phyloP scores from a whole-genome alignment of 148 eudicot species.

The Fallopia convolvulus region DNA sequence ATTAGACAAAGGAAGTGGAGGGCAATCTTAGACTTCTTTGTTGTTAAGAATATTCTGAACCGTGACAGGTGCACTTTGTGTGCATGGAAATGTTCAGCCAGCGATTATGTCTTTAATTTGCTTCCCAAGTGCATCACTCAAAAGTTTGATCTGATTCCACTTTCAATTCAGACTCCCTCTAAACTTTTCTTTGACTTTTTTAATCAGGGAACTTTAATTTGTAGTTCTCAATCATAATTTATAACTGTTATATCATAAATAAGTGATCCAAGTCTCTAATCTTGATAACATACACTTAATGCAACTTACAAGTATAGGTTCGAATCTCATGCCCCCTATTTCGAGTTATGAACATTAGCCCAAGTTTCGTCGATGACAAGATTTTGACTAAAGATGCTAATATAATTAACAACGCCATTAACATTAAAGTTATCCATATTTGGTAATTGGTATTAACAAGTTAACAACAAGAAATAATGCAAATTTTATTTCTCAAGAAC shows the following conservation, averaged over 20 bases:
- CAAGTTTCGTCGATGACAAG: no score
- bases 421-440: no score
- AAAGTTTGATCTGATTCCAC: conserved; percentile 2
- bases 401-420: no score
- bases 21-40: neutral
- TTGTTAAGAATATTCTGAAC: neutral
- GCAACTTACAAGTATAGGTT: neutral
- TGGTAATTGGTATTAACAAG: no score
- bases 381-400: no score
- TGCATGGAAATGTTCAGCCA: neutral
- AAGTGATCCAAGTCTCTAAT: neutral
- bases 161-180: neutral
- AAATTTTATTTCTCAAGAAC: no score
- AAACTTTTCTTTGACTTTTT: no score
- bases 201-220: neutral
- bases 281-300: neutral
- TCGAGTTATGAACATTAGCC: no score
- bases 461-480: no score
- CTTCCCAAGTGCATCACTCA: neutral
- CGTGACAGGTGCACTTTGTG: neutral
- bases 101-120: neutral
- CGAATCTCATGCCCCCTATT: neutral
- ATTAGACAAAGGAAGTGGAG: neutral
- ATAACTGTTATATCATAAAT: neutral
- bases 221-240: neutral